phyloP scores from a whole-genome alignment of 306 rosid genomes.

The Fragaria ananassa region DNA sequence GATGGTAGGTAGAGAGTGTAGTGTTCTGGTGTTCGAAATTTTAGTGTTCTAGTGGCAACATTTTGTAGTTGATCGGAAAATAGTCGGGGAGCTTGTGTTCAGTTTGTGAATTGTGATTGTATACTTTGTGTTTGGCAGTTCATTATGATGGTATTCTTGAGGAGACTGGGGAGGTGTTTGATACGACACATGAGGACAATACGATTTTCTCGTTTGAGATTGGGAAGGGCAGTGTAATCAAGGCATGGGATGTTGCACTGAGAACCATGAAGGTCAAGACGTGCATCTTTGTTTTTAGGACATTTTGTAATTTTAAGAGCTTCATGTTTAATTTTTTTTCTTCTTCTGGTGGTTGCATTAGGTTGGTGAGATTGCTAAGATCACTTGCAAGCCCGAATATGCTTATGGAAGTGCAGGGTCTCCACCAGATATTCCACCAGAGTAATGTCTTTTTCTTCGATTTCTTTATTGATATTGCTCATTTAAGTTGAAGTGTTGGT shows the following conservation, averaged over 20 bases:
- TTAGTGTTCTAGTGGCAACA: neutral
- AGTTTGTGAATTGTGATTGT: neutral
- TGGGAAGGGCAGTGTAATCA: slow-evolving; percentile 85
- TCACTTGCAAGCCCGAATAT: slow-evolving; percentile 88
- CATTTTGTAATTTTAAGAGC: neutral
- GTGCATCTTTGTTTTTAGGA: neutral
- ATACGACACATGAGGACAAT: slow-evolving; percentile 89
- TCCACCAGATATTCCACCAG: slow-evolving; percentile 95
- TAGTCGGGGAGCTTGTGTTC: neutral
- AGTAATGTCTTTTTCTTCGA: slow-evolving; percentile 39
- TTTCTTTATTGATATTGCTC: neutral
- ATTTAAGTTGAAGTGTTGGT: neutral
- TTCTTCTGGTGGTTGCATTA: slow-evolving; percentile 28
- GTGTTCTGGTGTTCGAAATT: neutral
- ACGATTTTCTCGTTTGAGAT: slow-evolving; percentile 88
- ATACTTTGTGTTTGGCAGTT: slow-evolving; percentile 46
- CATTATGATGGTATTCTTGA: slow-evolving; percentile 86
- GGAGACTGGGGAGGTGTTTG: slow-evolving; percentile 83
- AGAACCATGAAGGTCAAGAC: slow-evolving; percentile 84
- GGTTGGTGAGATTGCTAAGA: slow-evolving; percentile 89
- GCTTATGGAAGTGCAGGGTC: slow-evolving; percentile 94
- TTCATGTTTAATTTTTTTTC: slow-evolving; percentile 17
- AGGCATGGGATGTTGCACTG: slow-evolving; percentile 93
- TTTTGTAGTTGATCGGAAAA: neutral
- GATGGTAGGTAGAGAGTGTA: slow-evolving; percentile 52